These are phyloP conservation scores for Carex pumila DNA, from an alignment of 176 grass and related monocot species.

Conservation along the genomic window DNA sequence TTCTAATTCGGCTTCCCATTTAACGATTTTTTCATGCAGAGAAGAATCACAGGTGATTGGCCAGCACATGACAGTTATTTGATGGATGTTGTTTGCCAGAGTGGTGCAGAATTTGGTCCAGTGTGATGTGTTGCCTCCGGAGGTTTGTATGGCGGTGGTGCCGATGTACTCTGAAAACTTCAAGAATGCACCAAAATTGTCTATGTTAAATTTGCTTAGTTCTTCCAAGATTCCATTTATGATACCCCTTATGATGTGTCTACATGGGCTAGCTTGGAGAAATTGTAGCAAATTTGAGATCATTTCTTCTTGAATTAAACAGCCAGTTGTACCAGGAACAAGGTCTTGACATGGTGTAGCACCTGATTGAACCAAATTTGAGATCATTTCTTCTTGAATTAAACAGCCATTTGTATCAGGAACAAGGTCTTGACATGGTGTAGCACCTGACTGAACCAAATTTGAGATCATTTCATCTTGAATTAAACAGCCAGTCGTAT, in stretches of 20 bases:
- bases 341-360: too few species aligned
- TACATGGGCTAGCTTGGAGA: background rate
- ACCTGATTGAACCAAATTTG: background rate
- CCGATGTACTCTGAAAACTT: background rate
- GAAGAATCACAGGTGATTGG: background rate
- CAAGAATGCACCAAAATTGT: background rate
- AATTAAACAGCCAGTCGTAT: background rate
- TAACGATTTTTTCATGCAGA: background rate
- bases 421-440: background rate
- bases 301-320: background rate
- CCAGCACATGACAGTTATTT: background rate
- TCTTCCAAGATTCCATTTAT: constrained; percentile 4
- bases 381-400: background rate
- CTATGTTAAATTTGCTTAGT: background rate
- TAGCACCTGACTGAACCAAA: background rate
- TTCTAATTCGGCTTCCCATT: background rate
- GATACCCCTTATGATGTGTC: background rate
- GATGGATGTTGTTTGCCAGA: background rate
- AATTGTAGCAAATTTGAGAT: background rate
- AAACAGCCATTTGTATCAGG: background rate
- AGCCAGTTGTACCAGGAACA: background rate
- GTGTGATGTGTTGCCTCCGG: background rate
- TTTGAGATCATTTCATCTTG: background rate
- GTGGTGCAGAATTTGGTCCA: background rate
- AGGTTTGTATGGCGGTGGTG: background rate